Evolutionary conservation across 2,329 filamentous ascomycete species (phyloP), one percentile per base, ranked within the genome.

Genomic region (Neoascochyta sp.): DNA sequence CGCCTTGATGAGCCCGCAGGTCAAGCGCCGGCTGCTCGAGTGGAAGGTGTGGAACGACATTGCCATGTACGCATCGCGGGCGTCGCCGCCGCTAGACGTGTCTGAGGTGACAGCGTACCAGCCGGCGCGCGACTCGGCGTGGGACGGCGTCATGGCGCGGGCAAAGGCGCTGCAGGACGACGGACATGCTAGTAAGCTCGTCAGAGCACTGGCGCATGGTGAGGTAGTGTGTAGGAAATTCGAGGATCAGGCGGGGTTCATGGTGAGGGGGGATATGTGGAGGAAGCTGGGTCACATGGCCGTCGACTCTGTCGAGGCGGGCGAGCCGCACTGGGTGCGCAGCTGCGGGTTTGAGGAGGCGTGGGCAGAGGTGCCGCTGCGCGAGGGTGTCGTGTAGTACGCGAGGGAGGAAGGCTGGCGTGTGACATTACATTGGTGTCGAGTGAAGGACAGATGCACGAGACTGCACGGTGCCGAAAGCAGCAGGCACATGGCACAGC

Each of bases 41-140:
- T 89, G 80, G 76, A 94, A 93, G 62, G 83, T 81, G 27, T 77
- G 87, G 22, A 64, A 80, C 45, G 85, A 92, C 54, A 66, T 94
- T 5, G 53, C 80, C 5, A 70, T 87, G 63, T 95, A 93, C 57
- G 75, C 81, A 1, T 83, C 81, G 2, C 73, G 83, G 7, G 74
- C 74, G 3, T 74, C 71, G 2, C 81, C 86, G 1, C 61, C 72
- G 0, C 71, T 89, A 1, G 63, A 73, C 0, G 34, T 77, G 0
- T 69, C 79, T 3, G 72, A 79, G 26, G 74, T 94, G 30, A 62
- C 59, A 1, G 54, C 62, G 0, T 90, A 92, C 52, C 59, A 64
- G 1, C 73, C 80, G 0, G 73, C 66, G 33, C 22, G 37, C 5
- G 32, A 42, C n/a, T 38, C 42, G 0, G 29, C 13, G 22, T 71